phyloP scores from a whole-genome alignment of 257 asterid species.

The Solanum sejunctum region DNA sequence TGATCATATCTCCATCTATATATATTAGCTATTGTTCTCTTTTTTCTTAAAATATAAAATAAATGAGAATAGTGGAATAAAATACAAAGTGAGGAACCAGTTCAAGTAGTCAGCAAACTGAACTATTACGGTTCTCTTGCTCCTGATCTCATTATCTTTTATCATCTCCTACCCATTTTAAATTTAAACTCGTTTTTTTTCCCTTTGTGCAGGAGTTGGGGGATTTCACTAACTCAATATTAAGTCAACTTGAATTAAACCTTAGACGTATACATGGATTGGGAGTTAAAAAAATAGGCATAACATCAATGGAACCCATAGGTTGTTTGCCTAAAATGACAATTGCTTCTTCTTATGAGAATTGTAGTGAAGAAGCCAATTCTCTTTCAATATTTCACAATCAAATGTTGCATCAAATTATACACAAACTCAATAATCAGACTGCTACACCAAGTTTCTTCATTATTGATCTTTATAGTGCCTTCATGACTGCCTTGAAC shows the following conservation, averaged over 20 bases:
- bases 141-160: background rate
- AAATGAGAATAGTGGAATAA: no score
- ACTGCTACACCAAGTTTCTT: slow-evolving; percentile 14
- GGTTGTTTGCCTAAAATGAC: slow-evolving; percentile 50
- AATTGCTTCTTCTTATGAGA: slow-evolving; percentile 1
- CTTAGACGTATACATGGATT: slow-evolving; percentile 30
- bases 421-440: slow-evolving; percentile 28
- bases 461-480: slow-evolving; percentile 41
- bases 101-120: no score
- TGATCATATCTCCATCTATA: no score
- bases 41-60: no score
- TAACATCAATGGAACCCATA: slow-evolving; percentile 37
- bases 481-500: slow-evolving; percentile 39
- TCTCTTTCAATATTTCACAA: slow-evolving; percentile 34
- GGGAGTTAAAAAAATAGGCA: slow-evolving; percentile 35
- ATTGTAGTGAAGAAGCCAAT: slow-evolving; percentile 30
- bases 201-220: background rate
- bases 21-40: no score
- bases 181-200: background rate
- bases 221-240: slow-evolving; percentile 18
- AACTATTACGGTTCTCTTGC: background rate
- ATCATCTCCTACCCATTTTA: background rate
- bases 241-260: slow-evolving; percentile 28
- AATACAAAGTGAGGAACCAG: no score
- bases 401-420: slow-evolving; percentile 21